A percentile compares a stretch with the other conserved stretches of the same genome.
Evolutionary conservation across 2,329 filamentous ascomycete species (phyloP).

Genomic region (Akanthomyces muscarius): DNA sequence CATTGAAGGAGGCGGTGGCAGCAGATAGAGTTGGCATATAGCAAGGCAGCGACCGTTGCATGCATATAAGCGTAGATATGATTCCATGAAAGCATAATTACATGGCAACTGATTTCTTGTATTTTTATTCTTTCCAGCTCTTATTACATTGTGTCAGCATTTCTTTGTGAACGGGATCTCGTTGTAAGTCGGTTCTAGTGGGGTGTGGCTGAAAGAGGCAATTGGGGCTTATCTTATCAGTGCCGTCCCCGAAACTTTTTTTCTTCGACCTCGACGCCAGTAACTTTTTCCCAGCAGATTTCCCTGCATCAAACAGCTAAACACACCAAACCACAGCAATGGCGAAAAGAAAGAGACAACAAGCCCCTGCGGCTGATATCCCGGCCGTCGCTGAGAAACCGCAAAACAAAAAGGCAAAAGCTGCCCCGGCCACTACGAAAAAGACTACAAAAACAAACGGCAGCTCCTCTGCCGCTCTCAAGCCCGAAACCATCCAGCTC

Average conservation of each 20-base stretch:
- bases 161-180: not conserved
- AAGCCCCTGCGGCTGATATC: conserved; percentile 26
- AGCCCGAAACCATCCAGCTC: conserved; percentile 69
- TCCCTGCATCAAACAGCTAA: conserved; percentile 11
- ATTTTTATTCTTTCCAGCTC: not conserved
- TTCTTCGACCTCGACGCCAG: conserved; percentile 18
- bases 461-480: conserved; percentile 22
- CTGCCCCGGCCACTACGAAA: conserved; percentile 24
- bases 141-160: not conserved
- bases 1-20: conserved; percentile 50
- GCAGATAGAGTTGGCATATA: conserved; percentile 11
- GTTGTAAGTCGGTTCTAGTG: not conserved
- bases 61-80: conserved; percentile 9
- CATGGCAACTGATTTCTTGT: conserved; percentile 6
- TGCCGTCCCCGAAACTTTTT: conserved; percentile 26
- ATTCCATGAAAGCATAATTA: not conserved
- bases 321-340: conserved; percentile 29
- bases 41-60: not conserved
- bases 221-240: conserved; percentile 32
- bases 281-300: not conserved
- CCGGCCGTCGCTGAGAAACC: conserved; percentile 21
- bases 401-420: conserved; percentile 32
- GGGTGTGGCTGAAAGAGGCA: not conserved
- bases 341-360: conserved; percentile 49
- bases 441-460: conserved; percentile 19